A percentile compares a stretch with the other conserved stretches of the same genome.
These are phyloP conservation scores for Trichosanthes truncata DNA, from an alignment of 306 rosid genomes.

Conservation along the genomic window DNA sequence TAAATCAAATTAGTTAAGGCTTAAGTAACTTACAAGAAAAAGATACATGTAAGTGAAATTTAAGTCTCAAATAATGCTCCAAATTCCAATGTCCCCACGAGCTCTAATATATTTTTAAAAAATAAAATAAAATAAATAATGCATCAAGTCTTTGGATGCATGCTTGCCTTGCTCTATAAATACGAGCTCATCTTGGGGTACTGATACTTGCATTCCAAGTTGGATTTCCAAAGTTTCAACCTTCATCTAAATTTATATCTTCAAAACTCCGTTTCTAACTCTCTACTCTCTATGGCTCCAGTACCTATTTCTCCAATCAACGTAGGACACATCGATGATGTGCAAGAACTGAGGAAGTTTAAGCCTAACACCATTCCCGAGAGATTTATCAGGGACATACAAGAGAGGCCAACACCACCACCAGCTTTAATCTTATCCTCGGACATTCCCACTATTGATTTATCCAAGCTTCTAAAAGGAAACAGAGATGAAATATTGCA, in stretches of 20 bases:
- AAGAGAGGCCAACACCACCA: conserved; percentile 55
- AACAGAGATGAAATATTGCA: conserved; percentile 39
- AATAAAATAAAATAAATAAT: background rate
- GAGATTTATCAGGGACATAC: conserved; percentile 70
- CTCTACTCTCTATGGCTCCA: conserved; percentile 54
- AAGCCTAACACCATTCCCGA: conserved; percentile 61
- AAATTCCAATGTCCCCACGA: background rate
- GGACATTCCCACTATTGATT: conserved; percentile 65
- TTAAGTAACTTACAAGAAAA: background rate
- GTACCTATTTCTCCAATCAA: conserved; percentile 38
- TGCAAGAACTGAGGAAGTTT: conserved; percentile 72
- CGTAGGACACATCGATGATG: conserved; percentile 86
- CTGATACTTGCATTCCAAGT: background rate
- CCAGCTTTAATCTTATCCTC: conserved; percentile 16
- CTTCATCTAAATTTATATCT: background rate
- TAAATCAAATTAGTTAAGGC: background rate
- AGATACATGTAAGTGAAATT: background rate
- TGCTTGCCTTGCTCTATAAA: background rate
- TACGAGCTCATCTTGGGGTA: background rate
- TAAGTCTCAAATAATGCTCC: background rate
- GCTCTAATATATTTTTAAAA: background rate
- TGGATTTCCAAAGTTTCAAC: background rate
- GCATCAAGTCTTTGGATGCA: background rate
- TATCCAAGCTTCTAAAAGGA: conserved; percentile 49
- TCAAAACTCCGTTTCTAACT: conserved; percentile 7